These are phyloP conservation scores for Helianthus tuberosus DNA, from an alignment of 129 eudicot genomes.

Conservation along the genomic window DNA sequence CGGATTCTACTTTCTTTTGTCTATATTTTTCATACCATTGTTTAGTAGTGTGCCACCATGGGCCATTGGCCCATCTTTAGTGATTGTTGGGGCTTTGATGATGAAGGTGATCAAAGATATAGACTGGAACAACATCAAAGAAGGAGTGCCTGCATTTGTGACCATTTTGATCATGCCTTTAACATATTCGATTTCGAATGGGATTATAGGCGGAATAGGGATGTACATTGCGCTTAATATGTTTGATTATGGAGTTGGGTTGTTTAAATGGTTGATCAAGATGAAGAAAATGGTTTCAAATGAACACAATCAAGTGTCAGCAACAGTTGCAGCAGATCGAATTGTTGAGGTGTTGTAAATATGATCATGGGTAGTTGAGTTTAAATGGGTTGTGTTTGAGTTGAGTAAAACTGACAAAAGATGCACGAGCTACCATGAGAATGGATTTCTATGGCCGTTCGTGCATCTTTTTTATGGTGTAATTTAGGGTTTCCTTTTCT, in stretches of 20 bases:
- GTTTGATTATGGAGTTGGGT: slow-evolving; percentile 42
- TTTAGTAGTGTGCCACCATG: slow-evolving; percentile 86
- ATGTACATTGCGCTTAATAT: slow-evolving; percentile 53
- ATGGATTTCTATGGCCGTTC: slow-evolving; percentile 55
- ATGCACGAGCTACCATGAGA: slow-evolving; percentile 76
- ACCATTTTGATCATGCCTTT: slow-evolving; percentile 86
- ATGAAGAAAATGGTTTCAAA: slow-evolving; percentile 55
- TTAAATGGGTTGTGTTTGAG: not conserved
- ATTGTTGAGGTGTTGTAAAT: slow-evolving; percentile 40
- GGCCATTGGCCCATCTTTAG: slow-evolving; percentile 91
- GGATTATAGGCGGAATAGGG: slow-evolving; percentile 89
- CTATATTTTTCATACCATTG: slow-evolving; percentile 68
- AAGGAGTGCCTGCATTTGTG: slow-evolving; percentile 77
- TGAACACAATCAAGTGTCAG: slow-evolving; percentile 82
- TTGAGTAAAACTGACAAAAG: slow-evolving; percentile 25
- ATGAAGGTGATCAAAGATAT: slow-evolving; percentile 87
- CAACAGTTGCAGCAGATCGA: slow-evolving; percentile 45
- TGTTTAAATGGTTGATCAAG: slow-evolving; percentile 63
- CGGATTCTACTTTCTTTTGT: slow-evolving; percentile 66
- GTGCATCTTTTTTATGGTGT: slow-evolving; percentile 56
- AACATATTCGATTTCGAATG: slow-evolving; percentile 81
- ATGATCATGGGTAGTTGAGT: not conserved
- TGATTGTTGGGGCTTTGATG: slow-evolving; percentile 89
- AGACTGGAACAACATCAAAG: slow-evolving; percentile 68
- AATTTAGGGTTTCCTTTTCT: not conserved